Evolutionary conservation across 1,284 basidiomycete genomes (phyloP).

Genomic region (Tilletia setariae): DNA sequence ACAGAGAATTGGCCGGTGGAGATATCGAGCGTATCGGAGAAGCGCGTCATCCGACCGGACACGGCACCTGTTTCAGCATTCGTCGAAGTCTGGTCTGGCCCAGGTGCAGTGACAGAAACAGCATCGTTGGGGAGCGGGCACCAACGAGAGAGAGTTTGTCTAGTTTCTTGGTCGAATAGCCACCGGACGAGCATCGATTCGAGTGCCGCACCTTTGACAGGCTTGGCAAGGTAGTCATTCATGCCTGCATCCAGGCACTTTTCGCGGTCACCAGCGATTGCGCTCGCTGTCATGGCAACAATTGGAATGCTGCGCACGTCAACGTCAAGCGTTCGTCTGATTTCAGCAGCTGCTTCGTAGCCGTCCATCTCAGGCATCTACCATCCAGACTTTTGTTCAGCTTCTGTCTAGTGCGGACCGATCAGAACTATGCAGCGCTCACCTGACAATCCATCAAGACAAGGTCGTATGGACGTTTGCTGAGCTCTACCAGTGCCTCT

Average conservation of each 20-base stretch:
- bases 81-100: not conserved
- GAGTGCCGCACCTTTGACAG: constrained; percentile 44
- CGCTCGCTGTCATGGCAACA: constrained; percentile 48
- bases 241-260: constrained; percentile 46
- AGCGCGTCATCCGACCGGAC: not conserved
- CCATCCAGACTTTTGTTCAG: no score
- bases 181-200: constrained; percentile 44
- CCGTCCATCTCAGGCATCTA: constrained; percentile 49
- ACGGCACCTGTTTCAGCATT: not conserved
- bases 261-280: constrained; percentile 48
- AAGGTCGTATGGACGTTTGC: constrained; percentile 40
- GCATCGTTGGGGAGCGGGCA: constrained; percentile 18
- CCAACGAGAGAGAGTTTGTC: constrained; percentile 37
- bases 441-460: constrained; percentile 23
- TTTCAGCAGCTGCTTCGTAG: constrained; percentile 41
- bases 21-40: not conserved
- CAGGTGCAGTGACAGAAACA: not conserved
- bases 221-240: constrained; percentile 50
- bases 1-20: not conserved
- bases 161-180: constrained; percentile 42
- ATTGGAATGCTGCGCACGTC: constrained; percentile 43
- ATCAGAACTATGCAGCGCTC: constrained; percentile 30
- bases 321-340: constrained; percentile 38
- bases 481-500: constrained; percentile 38
- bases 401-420: constrained; percentile 33